A percentile compares a stretch with the other conserved stretches of the same genome.
phyloP scores from a whole-genome alignment of 176 grass and related monocot genomes.

The Eragrostis nindensis region DNA sequence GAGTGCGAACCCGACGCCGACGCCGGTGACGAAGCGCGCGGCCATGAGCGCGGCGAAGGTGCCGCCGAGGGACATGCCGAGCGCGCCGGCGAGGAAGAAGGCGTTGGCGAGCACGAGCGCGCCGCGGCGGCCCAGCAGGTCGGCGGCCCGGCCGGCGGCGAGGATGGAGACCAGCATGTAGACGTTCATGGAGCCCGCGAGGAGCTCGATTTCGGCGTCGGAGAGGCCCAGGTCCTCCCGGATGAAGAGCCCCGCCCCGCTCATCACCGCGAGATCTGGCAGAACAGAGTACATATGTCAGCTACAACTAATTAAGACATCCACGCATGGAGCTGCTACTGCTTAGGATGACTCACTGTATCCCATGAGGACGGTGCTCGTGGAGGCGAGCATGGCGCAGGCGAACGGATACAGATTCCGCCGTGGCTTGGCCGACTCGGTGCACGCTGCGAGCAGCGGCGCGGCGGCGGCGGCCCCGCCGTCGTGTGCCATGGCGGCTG shows the following conservation, averaged over 20 bases:
- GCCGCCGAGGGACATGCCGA: conserved; percentile 43
- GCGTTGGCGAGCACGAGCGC: conserved; percentile 38
- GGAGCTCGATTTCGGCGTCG: conserved; percentile 47
- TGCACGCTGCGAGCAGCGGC: neutral
- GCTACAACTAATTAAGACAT: neutral
- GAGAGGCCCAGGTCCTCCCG: conserved; percentile 39
- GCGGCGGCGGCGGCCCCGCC: too few species aligned
- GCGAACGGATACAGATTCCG: conserved; percentile 26
- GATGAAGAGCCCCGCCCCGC: conserved; percentile 61
- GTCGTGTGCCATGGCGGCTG: neutral
- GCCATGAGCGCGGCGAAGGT: conserved; percentile 43
- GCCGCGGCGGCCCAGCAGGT: conserved; percentile 33
- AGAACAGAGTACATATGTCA: neutral
- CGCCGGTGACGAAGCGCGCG: conserved; percentile 47
- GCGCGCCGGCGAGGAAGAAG: conserved; percentile 46
- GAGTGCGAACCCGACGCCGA: conserved; percentile 30
- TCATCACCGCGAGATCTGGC: conserved; percentile 55
- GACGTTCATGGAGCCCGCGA: conserved; percentile 41
- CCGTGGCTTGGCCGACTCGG: neutral
- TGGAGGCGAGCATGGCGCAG: conserved; percentile 46
- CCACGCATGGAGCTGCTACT: too few species aligned
- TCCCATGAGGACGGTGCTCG: conserved; percentile 48
- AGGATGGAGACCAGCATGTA: conserved; percentile 41
- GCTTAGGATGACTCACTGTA: conserved; percentile 27
- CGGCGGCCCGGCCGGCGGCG: conserved; percentile 42